Evolutionary conservation across 208 protist species (phyloP).

Genomic region (Leptomonas seymouri): DNA sequence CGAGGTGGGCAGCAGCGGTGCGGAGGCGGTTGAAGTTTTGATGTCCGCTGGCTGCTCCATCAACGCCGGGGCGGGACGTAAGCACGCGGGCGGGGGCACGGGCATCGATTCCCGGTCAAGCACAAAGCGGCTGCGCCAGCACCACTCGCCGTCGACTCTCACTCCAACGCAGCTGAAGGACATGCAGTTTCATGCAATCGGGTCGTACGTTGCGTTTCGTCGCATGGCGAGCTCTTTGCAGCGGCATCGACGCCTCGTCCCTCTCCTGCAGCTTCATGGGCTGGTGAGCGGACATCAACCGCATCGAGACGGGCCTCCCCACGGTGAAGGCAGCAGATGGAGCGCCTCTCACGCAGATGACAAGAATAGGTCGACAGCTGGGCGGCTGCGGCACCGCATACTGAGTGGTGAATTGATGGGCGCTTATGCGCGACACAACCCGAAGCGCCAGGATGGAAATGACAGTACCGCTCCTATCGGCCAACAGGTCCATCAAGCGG

Average conservation of each 20-base stretch:
- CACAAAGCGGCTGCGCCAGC: not conserved
- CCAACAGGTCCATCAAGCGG: slow-evolving; percentile 8
- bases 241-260: slow-evolving; percentile 51
- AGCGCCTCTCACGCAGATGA: not conserved
- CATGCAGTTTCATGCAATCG: slow-evolving; percentile 53
- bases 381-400: slow-evolving; percentile 11
- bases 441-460: not conserved
- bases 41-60: not conserved
- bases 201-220: slow-evolving; percentile 57
- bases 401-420: slow-evolving; percentile 20
- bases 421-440: not conserved
- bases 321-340: not conserved
- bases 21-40: slow-evolving; percentile 15
- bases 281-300: slow-evolving; percentile 34
- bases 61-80: not conserved
- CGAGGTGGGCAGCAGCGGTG: slow-evolving; percentile 14
- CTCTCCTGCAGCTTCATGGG: slow-evolving; percentile 53
- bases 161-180: slow-evolving; percentile 14
- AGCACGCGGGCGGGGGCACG: not conserved
- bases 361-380: not conserved
- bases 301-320: not conserved
- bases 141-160: not conserved
- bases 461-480: not conserved
- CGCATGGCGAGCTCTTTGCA: slow-evolving; percentile 64
- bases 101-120: not conserved